Evolutionary conservation across 1,284 basidiomycete genomes (phyloP), one percentile per base, ranked within the genome.

Genomic region (Pascua guehoae): DNA sequence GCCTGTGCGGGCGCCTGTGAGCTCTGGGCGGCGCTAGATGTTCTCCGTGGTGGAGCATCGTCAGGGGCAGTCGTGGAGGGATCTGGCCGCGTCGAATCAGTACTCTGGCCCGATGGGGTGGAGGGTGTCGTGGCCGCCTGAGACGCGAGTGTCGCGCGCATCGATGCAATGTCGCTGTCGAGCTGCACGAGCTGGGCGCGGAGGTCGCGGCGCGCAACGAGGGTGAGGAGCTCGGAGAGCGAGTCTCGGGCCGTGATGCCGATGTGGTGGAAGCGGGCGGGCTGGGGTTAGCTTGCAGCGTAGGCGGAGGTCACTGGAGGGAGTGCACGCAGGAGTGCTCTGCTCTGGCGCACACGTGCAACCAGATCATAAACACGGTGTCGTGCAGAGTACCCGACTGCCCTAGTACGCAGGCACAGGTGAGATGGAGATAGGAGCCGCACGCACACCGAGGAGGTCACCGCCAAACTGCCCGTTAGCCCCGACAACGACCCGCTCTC

Each of bases 231-330:
- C 16, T 57, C 57, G n/a, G 58, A 63, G 24, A 70, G 54, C 7
- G 71, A 67, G 7, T 71, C 67, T 17, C 67, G 64, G 8, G 67
- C 64, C 12, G 74, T 74, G 1, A 67, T 58, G 10, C 69, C 65
- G 18, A 77, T 77, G 43, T 75, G 72, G 16, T 69, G 66, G 55
- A 75, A 77, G 10, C 75, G 70, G 14, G 70, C 68, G 2, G 75
- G 74, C 72, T 74, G 47, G 12, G 11, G 55, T 64, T 54, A 64
- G 61, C 48, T 32, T 32, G 24, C 7, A 7, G 24, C 7, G 24
- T 32, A 32, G 24, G 4, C 24, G 24, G 36, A 8, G 17, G 40
- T 47, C 41, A 40, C 44, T 3, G 7, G 7, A 3, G 24, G 7
- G 24, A 32, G 24, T 32, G 24, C 7, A 7, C 11, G 46, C 32